Evolutionary conservation across 2,329 filamentous ascomycete genomes (phyloP).

Genomic region (Colletotrichum camelliae): DNA sequence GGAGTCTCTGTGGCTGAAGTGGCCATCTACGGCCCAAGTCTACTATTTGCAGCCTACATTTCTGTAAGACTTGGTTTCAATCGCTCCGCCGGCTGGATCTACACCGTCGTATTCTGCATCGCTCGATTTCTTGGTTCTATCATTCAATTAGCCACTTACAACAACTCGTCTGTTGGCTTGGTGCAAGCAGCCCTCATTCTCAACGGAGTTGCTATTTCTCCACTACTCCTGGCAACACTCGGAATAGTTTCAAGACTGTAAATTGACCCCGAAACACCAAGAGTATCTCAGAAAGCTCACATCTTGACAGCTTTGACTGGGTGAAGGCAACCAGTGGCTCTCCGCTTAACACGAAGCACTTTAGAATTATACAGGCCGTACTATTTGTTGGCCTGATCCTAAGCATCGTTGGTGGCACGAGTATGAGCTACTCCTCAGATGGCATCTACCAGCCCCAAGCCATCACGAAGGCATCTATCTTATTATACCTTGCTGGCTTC

Average conservation of each 20-base stretch:
- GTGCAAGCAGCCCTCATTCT: background rate
- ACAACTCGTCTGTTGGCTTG: background rate
- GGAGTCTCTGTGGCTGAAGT: background rate
- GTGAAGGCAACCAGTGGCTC: background rate
- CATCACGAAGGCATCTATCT: background rate
- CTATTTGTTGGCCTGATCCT: background rate
- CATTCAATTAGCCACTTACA: background rate
- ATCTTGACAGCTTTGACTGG: background rate
- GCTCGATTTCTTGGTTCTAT: background rate
- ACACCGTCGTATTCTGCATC: background rate
- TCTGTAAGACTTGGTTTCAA: background rate
- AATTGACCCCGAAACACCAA: background rate
- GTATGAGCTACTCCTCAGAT: background rate
- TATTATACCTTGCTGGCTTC: background rate
- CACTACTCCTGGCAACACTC: background rate
- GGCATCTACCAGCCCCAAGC: background rate
- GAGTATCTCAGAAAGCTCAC: background rate
- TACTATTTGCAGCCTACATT: background rate
- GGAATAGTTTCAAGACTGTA: background rate
- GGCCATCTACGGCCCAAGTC: background rate
- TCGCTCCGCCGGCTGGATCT: background rate
- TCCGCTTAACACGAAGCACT: background rate
- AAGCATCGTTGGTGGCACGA: background rate
- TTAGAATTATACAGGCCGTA: background rate
- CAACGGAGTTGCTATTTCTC: background rate